Conservation (phyloP, 2,329 filamentous ascomycete species). For the Aspergillus nomiae region DNA sequence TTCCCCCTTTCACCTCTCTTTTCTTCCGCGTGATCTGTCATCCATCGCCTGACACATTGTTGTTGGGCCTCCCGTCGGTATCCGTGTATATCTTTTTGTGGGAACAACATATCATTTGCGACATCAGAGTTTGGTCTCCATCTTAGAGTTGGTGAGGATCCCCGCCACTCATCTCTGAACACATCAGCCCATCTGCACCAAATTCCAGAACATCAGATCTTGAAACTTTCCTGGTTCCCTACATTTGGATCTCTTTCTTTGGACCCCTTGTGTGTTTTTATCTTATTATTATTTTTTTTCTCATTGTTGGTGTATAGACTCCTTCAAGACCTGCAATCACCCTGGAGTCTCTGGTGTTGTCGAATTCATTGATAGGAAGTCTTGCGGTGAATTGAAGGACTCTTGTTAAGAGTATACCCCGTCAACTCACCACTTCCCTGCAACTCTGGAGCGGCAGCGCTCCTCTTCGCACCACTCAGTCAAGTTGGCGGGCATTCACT, state of each 20-base stretch:
- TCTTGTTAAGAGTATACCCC: conserved; percentile 15
- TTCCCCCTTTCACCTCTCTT: conserved; percentile 4
- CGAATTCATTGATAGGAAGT: conserved; percentile 16
- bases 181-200: conserved; percentile 2
- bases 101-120: conserved; percentile 7
- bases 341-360: background rate
- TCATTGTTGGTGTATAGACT: background rate
- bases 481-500: conserved; percentile 91
- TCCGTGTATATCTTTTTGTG: background rate
- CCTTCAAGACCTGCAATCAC: background rate
- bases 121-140: conserved; percentile 8
- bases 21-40: conserved; percentile 2
- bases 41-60: background rate
- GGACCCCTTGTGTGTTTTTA: background rate
- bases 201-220: background rate
- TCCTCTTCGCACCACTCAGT: conserved; percentile 56
- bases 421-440: conserved; percentile 19
- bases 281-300: background rate
- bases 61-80: background rate
- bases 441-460: conserved; percentile 46
- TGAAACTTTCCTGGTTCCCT: conserved; percentile 4
- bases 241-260: conserved; percentile 3
- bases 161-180: conserved; percentile 10
- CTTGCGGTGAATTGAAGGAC: conserved; percentile 18
- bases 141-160: conserved; percentile 5